Percentiles rank a stretch among this genome's conserved stretches.
Evolutionary conservation across 345 rosid species (phyloP).

Genomic region (Trapa bicornis): DNA sequence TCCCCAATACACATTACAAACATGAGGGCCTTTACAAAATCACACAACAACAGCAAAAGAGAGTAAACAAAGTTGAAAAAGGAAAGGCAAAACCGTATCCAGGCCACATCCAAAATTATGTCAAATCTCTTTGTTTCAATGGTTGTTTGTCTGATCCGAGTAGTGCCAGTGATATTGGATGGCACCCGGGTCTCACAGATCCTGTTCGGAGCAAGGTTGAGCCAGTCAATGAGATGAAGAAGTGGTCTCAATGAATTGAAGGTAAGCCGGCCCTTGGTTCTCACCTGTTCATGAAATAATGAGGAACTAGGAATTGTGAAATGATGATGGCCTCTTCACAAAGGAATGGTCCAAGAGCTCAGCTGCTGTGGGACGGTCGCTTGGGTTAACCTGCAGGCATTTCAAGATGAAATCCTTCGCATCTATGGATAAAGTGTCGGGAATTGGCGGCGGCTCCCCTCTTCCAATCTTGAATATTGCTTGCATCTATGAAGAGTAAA

Average conservation of each 20-base stretch:
- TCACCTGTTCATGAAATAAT: not conserved
- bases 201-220: no score
- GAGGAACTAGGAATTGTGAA: slow-evolving; percentile 5
- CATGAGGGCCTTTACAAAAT: no score
- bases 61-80: no score
- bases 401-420: slow-evolving; percentile 13
- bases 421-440: slow-evolving; percentile 1
- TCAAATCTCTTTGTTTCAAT: no score
- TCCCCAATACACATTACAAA: no score
- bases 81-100: no score
- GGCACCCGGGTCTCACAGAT: no score
- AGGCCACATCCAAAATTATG: no score
- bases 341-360: slow-evolving; percentile 11
- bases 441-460: slow-evolving; percentile 12
- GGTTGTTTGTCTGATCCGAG: no score
- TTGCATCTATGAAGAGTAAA: slow-evolving; percentile 6
- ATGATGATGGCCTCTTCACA: slow-evolving; percentile 8
- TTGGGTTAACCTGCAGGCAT: slow-evolving; percentile 14
- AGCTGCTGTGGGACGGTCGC: slow-evolving; percentile 11
- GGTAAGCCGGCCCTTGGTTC: not conserved
- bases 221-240: no score
- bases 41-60: no score
- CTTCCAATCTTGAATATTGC: slow-evolving; percentile 11
- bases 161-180: no score
- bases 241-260: not conserved